phyloP scores from a whole-genome alignment of 1,284 basidiomycete species.

The Moniliella sp. region DNA sequence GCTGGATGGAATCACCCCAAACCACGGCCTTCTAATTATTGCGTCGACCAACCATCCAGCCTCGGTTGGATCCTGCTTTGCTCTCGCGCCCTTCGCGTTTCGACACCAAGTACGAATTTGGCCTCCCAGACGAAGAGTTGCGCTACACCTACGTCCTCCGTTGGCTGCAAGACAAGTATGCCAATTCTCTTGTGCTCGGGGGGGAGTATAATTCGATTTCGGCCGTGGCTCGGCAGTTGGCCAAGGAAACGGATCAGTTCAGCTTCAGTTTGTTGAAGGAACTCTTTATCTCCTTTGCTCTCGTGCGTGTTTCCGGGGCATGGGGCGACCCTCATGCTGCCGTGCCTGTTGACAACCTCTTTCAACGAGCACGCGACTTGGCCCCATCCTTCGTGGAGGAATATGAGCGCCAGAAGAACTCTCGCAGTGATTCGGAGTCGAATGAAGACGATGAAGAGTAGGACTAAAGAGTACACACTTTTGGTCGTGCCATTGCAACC shows the following conservation, averaged over 20 bases:
- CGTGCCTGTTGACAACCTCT: no score
- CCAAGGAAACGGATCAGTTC: conserved; percentile 1
- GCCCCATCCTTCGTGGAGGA: no score
- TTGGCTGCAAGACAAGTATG: conserved; percentile 2
- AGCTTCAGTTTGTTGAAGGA: conserved; percentile 3
- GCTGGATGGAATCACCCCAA: conserved; percentile 2
- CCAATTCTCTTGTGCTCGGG: no score
- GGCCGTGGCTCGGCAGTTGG: background rate
- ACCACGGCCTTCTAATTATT: conserved; percentile 3
- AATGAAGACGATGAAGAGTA: no score
- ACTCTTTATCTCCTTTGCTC: conserved; percentile 3
- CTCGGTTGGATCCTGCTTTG: conserved; percentile 3
- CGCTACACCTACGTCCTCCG: conserved; percentile 1
- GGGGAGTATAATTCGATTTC: no score
- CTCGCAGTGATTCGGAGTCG: no score
- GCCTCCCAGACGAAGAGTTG: conserved; percentile 1
- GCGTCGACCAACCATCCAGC: conserved; percentile 2
- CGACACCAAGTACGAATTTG: conserved; percentile 2
- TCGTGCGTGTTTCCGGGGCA: no score
- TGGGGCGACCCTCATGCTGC: no score
- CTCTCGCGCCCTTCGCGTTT: conserved; percentile 4
- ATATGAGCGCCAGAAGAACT: no score
- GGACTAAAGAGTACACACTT: no score
- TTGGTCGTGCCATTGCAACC: no score
- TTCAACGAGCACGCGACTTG: no score